Evolutionary conservation across 129 eudicot genomes (phyloP).

Genomic region (Gnaphalium uliginosum): DNA sequence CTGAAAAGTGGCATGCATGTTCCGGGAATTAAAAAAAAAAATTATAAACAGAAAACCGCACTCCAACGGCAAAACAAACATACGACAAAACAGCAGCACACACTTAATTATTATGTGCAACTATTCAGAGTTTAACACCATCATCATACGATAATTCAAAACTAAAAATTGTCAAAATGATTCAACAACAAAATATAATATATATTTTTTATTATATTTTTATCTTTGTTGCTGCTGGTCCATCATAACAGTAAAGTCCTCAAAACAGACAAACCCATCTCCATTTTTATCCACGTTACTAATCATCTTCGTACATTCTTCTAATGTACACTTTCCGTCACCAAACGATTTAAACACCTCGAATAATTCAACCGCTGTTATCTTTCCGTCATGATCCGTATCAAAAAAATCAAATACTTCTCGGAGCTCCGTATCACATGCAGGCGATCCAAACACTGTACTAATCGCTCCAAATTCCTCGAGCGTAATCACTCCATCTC

Average conservation of each 20-base stretch:
- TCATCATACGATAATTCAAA: constrained; percentile 1
- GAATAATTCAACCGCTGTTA: constrained; percentile 68
- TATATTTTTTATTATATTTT: neutral
- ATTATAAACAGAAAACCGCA: neutral
- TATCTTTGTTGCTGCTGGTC: constrained; percentile 36
- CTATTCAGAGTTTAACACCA: constrained; percentile 12
- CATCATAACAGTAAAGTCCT: constrained; percentile 85
- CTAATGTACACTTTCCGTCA: constrained; percentile 65
- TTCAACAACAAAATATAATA: neutral
- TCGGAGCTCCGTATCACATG: constrained; percentile 50
- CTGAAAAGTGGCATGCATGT: constrained; percentile 14
- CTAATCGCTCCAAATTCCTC: constrained; percentile 67
- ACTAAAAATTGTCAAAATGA: neutral
- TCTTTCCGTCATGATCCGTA: constrained; percentile 71
- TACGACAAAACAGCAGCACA: constrained; percentile 9
- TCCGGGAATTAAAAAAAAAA: neutral
- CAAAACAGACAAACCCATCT: constrained; percentile 85
- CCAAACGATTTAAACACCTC: constrained; percentile 57
- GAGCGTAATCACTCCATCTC: constrained; percentile 66
- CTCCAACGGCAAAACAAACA: constrained; percentile 19
- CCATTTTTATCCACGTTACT: constrained; percentile 58
- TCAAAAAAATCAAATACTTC: constrained; percentile 71
- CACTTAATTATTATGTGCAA: neutral
- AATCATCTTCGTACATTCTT: constrained; percentile 84
- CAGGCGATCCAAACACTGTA: constrained; percentile 56